These are phyloP conservation scores for Chrysanthemum lavandulifolium DNA, from an alignment of 129 eudicot genomes.

Conservation along the genomic window DNA sequence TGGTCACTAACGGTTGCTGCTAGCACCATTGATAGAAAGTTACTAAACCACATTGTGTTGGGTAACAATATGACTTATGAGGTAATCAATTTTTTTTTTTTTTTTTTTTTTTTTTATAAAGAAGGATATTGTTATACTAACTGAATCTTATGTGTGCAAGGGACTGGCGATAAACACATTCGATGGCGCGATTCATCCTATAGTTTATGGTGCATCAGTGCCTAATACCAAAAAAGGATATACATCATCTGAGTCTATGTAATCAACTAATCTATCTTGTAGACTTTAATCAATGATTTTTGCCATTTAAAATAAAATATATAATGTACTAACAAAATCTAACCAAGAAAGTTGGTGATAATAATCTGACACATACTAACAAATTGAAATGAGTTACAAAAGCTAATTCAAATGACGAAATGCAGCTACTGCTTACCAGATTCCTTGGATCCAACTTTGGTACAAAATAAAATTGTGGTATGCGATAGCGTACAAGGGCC, in stretches of 20 bases:
- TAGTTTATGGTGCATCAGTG: conserved; percentile 43
- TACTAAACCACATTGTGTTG: conserved; percentile 33
- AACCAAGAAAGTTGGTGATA: too few species aligned
- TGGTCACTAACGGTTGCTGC: conserved; percentile 61
- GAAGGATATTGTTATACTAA: not conserved
- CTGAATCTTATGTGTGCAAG: not conserved
- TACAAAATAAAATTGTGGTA: conserved; percentile 34
- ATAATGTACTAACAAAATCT: not conserved
- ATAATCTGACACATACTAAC: too few species aligned
- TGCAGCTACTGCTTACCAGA: conserved; percentile 30
- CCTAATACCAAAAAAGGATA: conserved; percentile 40
- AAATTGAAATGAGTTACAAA: too few species aligned
- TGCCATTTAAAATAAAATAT: too few species aligned
- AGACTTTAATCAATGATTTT: too few species aligned
- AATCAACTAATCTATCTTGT: not conserved
- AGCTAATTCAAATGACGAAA: not conserved
- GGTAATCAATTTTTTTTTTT: conserved; percentile 14
- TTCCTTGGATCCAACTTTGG: conserved; percentile 30
- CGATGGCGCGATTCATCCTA: conserved; percentile 21
- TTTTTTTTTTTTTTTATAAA: not conserved
- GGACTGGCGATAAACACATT: conserved; percentile 45
- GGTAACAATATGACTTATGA: conserved; percentile 40
- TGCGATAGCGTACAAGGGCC: conserved; percentile 29
- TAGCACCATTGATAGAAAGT: conserved; percentile 47
- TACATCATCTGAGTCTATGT: conserved; percentile 35